These are phyloP conservation scores for Lathyrus aphaca DNA, from an alignment of 306 rosid species.

Conservation along the genomic window DNA sequence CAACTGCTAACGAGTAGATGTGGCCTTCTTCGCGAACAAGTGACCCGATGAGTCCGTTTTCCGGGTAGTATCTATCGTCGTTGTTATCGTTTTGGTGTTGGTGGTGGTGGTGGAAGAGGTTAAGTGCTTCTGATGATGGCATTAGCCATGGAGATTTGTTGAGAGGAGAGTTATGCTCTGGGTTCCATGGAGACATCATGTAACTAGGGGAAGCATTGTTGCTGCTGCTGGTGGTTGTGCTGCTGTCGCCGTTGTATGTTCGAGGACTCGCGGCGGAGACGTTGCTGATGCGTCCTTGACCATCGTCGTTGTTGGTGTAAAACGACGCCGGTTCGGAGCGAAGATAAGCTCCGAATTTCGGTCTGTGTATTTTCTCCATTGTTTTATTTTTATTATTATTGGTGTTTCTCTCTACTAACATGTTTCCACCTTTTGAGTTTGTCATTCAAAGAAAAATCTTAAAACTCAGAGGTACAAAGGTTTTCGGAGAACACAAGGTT, in stretches of 20 bases:
- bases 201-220: conserved; percentile 53
- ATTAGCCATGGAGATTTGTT: conserved; percentile 74
- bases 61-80: background rate
- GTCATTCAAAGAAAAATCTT: conserved; percentile 46
- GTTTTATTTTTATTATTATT: background rate
- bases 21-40: conserved; percentile 86
- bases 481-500: background rate
- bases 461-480: background rate
- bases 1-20: conserved; percentile 75
- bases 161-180: conserved; percentile 52
- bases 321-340: conserved; percentile 55
- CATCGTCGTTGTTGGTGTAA: background rate
- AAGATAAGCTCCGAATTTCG: conserved; percentile 52
- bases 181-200: conserved; percentile 70
- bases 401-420: conserved; percentile 42
- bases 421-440: conserved; percentile 45
- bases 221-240: conserved; percentile 38
- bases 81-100: background rate
- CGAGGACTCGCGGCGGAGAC: conserved; percentile 34
- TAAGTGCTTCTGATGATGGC: conserved; percentile 32
- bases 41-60: conserved; percentile 68
- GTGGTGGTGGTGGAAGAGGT: conserved; percentile 7
- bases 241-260: conserved; percentile 15
- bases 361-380: conserved; percentile 33
- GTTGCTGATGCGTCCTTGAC: conserved; percentile 29